These are phyloP conservation scores for Pichia sp. DNA, from an alignment of 1,139 yeast species.

Conservation along the genomic window DNA sequence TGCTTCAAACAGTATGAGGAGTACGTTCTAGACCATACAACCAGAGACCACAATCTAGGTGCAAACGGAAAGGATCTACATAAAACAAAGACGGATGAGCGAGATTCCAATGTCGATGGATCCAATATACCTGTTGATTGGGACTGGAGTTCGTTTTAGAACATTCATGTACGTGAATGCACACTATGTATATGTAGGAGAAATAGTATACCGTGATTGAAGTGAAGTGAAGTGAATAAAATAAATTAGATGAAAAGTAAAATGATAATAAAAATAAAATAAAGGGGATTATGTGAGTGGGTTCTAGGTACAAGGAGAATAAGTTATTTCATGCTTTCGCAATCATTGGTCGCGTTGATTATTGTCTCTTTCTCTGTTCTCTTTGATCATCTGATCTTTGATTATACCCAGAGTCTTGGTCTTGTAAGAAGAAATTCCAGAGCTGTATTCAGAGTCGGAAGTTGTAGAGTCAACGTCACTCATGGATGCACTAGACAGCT, in stretches of 20 bases:
- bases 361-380: slow-evolving; percentile 23
- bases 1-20: slow-evolving; percentile 68
- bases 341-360: too few species aligned
- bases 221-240: too few species aligned
- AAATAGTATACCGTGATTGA: too few species aligned
- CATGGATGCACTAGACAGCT: slow-evolving; percentile 20
- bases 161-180: too few species aligned
- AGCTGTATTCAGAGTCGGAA: slow-evolving; percentile 18
- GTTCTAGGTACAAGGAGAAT: too few species aligned
- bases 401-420: slow-evolving; percentile 16
- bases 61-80: slow-evolving; percentile 15
- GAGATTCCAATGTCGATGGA: slow-evolving; percentile 17
- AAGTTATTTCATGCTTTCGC: too few species aligned
- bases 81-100: slow-evolving; percentile 17
- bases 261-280: too few species aligned
- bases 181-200: too few species aligned
- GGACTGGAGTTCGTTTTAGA: slow-evolving; percentile 67
- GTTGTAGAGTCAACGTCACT: slow-evolving; percentile 20
- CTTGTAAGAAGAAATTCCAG: slow-evolving; percentile 12
- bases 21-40: slow-evolving; percentile 31
- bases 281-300: too few species aligned
- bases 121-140: slow-evolving; percentile 59
- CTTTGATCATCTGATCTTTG: slow-evolving; percentile 23
- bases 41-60: slow-evolving; percentile 23
- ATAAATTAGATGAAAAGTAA: too few species aligned